Evolutionary conservation across 2,329 filamentous ascomycete species (phyloP), one percentile per base, ranked within the genome.

Genomic region (Fusarium subtropicale): DNA sequence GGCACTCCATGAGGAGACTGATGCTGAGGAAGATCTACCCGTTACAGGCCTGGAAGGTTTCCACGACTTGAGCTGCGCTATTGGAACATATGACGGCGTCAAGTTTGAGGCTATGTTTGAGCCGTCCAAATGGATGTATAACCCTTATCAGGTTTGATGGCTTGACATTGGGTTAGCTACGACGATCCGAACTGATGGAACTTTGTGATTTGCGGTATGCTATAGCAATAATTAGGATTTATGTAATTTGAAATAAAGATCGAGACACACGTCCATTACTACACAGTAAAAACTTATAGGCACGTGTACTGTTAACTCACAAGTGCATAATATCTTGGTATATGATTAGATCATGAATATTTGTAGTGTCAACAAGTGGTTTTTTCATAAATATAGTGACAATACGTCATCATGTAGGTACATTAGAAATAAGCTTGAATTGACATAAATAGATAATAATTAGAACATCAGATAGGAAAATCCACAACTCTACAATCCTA

Each of bases 1-100:
- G 92, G 85, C 92, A 76, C 76, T 94, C 46, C 88, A 93, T 71
- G 92, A 94, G 81, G 90, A 93, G 81, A 84, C 87, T 55, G 92
- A 95, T 76, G 80, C 82, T 5, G 81, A 86, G 69, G 79, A 87
- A 73, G 88, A 91, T 72, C 78, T 87, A 60, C 87, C 89, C 0
- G 86, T 91, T 2, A 83, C 80, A 7, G 92, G 92, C 0, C 78
- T 95, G 48, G 89, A 92, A 75, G 92, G 92, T 0, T 85, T 87
- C 52, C 87, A 91, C 71, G 92, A 95, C 76, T 68, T 94, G 59
- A 89, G 88, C 73, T 90, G 88, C 18, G 88, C 91, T 1, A 83
- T 96, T 46, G 92, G 92, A 2, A 86, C 89, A 15, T 94, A 90
- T 77, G 89, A 90, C 4, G 83, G 80, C n/a, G 87, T 91, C 2